A percentile compares a stretch with the other conserved stretches of the same genome.
Evolutionary conservation across 31 red algal genomes (phyloP).

Genomic region (Odonthalia washingtoniensis): DNA sequence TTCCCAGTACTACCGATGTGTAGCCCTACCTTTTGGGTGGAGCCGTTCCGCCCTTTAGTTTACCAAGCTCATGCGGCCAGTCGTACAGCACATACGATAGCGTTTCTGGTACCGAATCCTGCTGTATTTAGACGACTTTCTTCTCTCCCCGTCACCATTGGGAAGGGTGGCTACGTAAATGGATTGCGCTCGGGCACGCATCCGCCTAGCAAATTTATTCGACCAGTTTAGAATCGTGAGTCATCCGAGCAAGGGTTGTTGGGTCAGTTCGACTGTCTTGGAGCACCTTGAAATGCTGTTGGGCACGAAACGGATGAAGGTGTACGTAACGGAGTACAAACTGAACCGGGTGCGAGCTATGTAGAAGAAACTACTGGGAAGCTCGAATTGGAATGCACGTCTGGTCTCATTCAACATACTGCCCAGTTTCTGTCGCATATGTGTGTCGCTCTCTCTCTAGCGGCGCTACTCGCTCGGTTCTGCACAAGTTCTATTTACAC

Average conservation of each 20-base stretch:
- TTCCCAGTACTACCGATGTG: not conserved
- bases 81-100: not conserved
- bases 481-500: too few species aligned
- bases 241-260: conserved; percentile 14
- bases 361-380: too few species aligned
- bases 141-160: not conserved
- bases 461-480: too few species aligned
- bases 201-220: not conserved
- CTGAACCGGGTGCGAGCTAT: too few species aligned
- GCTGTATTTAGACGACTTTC: conserved; percentile 50
- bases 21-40: conserved; percentile 34
- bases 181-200: not conserved
- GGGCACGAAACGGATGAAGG: conserved; percentile 20
- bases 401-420: too few species aligned
- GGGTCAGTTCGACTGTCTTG: not conserved
- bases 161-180: not conserved
- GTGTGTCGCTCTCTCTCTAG: too few species aligned
- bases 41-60: conserved; percentile 19
- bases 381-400: too few species aligned
- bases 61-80: conserved; percentile 7
- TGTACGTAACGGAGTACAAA: too few species aligned
- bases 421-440: too few species aligned
- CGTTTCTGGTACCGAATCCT: too few species aligned
- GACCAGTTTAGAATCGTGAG: not conserved
- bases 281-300: conserved; percentile 19